Percentiles rank a stretch among this genome's conserved stretches.
phyloP scores from a whole-genome alignment of 495 filamentous ascomycete species.

The Penicillium chermesinum region DNA sequence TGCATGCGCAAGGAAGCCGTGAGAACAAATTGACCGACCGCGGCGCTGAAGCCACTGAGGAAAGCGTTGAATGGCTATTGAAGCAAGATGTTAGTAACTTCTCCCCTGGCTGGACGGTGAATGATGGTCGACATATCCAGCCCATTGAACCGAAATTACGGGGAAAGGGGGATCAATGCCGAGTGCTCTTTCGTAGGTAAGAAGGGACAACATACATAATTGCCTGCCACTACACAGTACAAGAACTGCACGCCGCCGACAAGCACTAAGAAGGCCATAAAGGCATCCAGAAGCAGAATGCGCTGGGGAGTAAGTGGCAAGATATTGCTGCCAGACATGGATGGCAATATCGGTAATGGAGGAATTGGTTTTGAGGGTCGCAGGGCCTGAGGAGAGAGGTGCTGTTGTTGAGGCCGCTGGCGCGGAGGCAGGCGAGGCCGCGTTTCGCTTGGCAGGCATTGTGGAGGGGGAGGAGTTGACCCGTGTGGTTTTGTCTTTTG shows the following conservation, averaged over 20 bases:
- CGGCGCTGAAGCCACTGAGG: slow-evolving; percentile 87
- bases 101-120: too few species aligned
- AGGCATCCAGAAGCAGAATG: slow-evolving; percentile 85
- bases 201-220: slow-evolving; percentile 69
- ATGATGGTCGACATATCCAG: too few species aligned
- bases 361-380: slow-evolving; percentile 38
- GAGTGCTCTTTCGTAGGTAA: too few species aligned
- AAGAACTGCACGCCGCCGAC: slow-evolving; percentile 86
- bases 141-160: too few species aligned
- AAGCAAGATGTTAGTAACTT: neutral
- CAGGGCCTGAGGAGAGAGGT: slow-evolving; percentile 43
- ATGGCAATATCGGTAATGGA: slow-evolving; percentile 48
- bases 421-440: slow-evolving; percentile 34
- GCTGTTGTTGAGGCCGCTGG: slow-evolving; percentile 25
- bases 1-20: slow-evolving; percentile 90
- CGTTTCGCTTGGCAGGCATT: slow-evolving; percentile 50
- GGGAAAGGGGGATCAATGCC: too few species aligned
- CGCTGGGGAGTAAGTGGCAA: slow-evolving; percentile 76
- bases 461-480: slow-evolving; percentile 4
- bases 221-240: slow-evolving; percentile 88
- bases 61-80: slow-evolving; percentile 81
- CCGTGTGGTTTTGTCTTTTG: slow-evolving; percentile 1
- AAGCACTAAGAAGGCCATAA: slow-evolving; percentile 83
- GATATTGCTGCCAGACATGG: slow-evolving; percentile 68
- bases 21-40: slow-evolving; percentile 95